Conservation (phyloP, 257 asterid species). For the Solanum ossicruentum region DNA sequence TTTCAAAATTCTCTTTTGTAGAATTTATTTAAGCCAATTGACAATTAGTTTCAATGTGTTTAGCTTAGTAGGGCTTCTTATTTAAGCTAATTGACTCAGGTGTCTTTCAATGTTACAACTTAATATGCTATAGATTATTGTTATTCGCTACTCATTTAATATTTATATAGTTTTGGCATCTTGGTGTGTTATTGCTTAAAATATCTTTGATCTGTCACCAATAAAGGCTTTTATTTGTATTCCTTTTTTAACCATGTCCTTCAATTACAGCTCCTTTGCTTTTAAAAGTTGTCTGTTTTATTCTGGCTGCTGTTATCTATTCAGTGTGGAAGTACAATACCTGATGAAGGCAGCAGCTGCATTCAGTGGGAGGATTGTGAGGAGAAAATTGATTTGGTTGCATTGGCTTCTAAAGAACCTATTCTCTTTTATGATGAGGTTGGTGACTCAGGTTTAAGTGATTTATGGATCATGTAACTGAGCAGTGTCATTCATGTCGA, state of each 20-base stretch:
- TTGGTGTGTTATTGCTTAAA: neutral
- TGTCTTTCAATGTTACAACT: neutral
- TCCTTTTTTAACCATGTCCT: neutral
- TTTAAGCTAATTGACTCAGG: neutral
- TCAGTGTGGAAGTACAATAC: constrained; percentile 43
- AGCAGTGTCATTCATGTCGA: neutral
- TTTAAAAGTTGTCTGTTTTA: neutral
- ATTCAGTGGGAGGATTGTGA: constrained; percentile 69
- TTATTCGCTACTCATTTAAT: neutral
- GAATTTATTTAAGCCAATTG: neutral
- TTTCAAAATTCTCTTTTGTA: neutral
- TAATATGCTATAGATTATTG: neutral
- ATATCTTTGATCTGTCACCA: neutral
- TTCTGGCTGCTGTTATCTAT: constrained; percentile 17
- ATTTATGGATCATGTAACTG: constrained; percentile 3
- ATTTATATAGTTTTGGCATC: neutral
- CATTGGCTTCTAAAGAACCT: constrained; percentile 75
- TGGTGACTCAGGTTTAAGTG: constrained; percentile 11
- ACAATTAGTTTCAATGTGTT: neutral
- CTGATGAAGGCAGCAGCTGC: constrained; percentile 24
- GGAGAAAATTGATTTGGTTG: constrained; percentile 74
- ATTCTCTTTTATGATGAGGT: constrained; percentile 97
- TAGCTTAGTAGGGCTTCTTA: neutral
- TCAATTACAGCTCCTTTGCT: neutral
- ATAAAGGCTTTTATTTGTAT: neutral